Base-by-base conservation (phyloP, 2,329 filamentous ascomycete species). In the Xylariaceae sp. region DNA sequence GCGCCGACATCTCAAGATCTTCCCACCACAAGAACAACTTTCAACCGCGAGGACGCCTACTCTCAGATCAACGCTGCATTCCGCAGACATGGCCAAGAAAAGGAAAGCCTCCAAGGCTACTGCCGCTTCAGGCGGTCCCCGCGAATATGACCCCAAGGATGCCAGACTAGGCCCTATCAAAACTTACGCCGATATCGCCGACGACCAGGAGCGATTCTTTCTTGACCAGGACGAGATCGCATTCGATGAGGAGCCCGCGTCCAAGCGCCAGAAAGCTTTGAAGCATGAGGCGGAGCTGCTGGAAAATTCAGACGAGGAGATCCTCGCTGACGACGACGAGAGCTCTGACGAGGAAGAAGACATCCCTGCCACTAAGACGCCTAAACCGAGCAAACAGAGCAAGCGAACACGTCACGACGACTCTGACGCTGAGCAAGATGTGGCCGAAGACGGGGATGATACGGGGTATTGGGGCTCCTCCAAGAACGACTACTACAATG, bases 191-290 rank as follows among this genome's bases (percentile, higher is more conserved):
- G 87, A 94, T 60, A 81, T 98, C 48, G 86, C 89, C 45, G 82
- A 95, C 57, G 93, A 88, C 1, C 87, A 94, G 58, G 92, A 98
- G 58, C 87, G 94, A 56, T 94, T 94, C 57, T 86, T 90, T 51
- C 68, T 89, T 39, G 82, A 89, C 44, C 77, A 83, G 44, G 92
- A 98, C 60, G 82, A 85, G 53, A 79, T 98, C 42, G 61, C 90
- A 51, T 71, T 98, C 23, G 86, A 94, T 19, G 87, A 94, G 46
- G 82, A 72, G 21, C 85, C 82, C 11, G 74, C 77, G 24, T 78
- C 79, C 19, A 95, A 95, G 65, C 78, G 85, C 44, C 71, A 80
- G 51, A 77, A 81, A 49, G 82, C 78, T 47, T 61, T 72, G 38
- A 68, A 78, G 37, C 81, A 90, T 52, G 76, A 92, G 40, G 75